Percentiles rank a stretch among this genome's conserved stretches.
phyloP scores from a whole-genome alignment of 225 moss, liverwort and hornwort species.

The Physcomitrellopsis africana region DNA sequence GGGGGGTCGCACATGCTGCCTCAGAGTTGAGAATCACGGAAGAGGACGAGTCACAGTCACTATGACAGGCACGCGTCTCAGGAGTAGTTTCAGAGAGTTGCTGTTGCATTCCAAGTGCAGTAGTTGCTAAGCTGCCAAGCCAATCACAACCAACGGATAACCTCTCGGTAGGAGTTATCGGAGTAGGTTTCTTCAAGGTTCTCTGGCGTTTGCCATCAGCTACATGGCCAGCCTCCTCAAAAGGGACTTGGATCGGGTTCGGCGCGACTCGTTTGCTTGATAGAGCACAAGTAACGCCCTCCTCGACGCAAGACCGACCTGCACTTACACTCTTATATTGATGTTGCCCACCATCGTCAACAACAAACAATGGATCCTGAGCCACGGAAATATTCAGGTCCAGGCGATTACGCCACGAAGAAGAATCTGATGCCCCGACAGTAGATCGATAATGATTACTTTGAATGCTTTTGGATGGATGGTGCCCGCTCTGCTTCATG shows the following conservation, averaged over 20 bases:
- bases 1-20: slow-evolving; percentile 52
- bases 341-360: slow-evolving; percentile 51
- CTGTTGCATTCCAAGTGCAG: slow-evolving; percentile 37
- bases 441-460: slow-evolving; percentile 45
- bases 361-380: slow-evolving; percentile 46
- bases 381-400: slow-evolving; percentile 72
- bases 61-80: slow-evolving; percentile 72
- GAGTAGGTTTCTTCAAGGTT: slow-evolving; percentile 53
- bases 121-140: slow-evolving; percentile 49
- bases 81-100: slow-evolving; percentile 19
- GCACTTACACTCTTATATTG: slow-evolving; percentile 61
- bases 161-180: slow-evolving; percentile 41
- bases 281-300: slow-evolving; percentile 51
- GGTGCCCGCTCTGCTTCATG: slow-evolving; percentile 49
- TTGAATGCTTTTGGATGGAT: slow-evolving; percentile 35
- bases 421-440: slow-evolving; percentile 51
- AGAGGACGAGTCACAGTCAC: slow-evolving; percentile 87
- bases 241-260: slow-evolving; percentile 37
- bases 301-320: slow-evolving; percentile 65
- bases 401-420: slow-evolving; percentile 70
- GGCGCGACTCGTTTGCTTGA: slow-evolving; percentile 62
- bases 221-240: slow-evolving; percentile 48
- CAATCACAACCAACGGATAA: slow-evolving; percentile 69
- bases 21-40: slow-evolving; percentile 91
- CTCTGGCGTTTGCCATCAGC: slow-evolving; percentile 61